phyloP scores from a whole-genome alignment of 1,284 basidiomycete genomes.

The Cryptococcus hybrid region DNA sequence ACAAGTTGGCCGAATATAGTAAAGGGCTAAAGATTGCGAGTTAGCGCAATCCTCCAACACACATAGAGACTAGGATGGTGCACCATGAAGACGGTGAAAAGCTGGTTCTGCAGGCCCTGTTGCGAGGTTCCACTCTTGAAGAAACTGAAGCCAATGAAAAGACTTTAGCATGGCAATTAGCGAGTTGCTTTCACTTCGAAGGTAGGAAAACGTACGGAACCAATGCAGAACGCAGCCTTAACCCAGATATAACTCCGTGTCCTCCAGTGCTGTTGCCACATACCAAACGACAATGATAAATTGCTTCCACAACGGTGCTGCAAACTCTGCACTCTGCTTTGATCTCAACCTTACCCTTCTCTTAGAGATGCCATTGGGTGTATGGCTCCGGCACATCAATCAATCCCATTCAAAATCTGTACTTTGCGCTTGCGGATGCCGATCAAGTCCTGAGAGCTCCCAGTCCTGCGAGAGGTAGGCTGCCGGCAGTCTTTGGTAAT shows the following conservation, averaged over 20 bases:
- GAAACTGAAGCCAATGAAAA: conserved; percentile 58
- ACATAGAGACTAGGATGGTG: background rate
- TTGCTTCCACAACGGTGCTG: conserved; percentile 59
- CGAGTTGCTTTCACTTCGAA: too few relatives aligned
- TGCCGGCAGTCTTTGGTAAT: conserved; percentile 55
- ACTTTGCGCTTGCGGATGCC: conserved; percentile 49
- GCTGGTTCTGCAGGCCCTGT: conserved; percentile 76
- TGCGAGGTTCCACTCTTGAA: conserved; percentile 65
- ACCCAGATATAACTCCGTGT: conserved; percentile 72
- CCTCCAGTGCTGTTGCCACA: conserved; percentile 60
- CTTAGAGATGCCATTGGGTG: too few relatives aligned
- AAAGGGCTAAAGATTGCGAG: conserved; percentile 26
- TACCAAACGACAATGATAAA: conserved; percentile 56
- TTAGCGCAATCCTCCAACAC: conserved; percentile 26
- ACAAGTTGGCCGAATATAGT: conserved; percentile 50
- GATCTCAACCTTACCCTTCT: conserved; percentile 22
- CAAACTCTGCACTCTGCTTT: conserved; percentile 54
- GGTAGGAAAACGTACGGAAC: conserved; percentile 35
- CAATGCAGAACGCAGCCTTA: conserved; percentile 58
- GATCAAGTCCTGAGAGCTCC: conserved; percentile 43
- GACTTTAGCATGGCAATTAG: conserved; percentile 24
- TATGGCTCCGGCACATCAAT: too few relatives aligned
- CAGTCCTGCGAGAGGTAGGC: conserved; percentile 47
- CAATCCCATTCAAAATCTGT: conserved; percentile 54
- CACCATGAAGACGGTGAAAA: conserved; percentile 60